Evolutionary conservation across 257 asterid species (phyloP), one percentile per base, ranked within the genome.

Genomic region (Solanum chilense): DNA sequence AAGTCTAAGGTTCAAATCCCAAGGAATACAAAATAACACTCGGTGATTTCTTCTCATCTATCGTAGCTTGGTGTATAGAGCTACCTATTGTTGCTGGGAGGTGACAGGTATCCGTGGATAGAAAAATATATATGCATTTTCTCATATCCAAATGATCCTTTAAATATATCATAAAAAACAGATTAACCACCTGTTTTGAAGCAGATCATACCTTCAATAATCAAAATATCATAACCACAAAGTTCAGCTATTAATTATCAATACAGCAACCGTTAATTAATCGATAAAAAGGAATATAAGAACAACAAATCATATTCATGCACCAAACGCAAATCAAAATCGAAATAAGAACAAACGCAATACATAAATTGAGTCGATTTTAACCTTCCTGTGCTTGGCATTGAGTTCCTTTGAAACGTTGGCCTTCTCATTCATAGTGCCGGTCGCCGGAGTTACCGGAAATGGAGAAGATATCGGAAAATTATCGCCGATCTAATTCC

Each of bases 401-500:
- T 96, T 97, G 82, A 97, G 99, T 95, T 97, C 99, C 88, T 96
- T 97, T 91, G 99, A 90, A 42, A 97, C 99, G 92, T 84, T 91
- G 70, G 99, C 98, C 91, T 97, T 97, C 94, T 92, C 95, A 70
- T 97, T 97, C 99, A 97, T 96, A 91, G 91, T 84, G 83, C 37
- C 60, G 60, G 23, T n/a, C 1, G 83, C 29, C 15, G 37, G n/a
- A 76, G 60, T 9, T 12, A 23, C 21, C 33, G 29, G 71, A 29
- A 39, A 45, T 45, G 82, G 37, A 29, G 31, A 60, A 75, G 20
- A 16, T 6, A 87, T 16, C 86, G 88, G 87, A 41, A 85, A 29
- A 29, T 31, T 84, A 91, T 92, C 37, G 58, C 68, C 23, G 87
- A 86, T 89, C 92, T 83, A 75, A 73, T 87, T 88, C 86, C 87